Base-by-base conservation (phyloP, 345 rosid genomes). In the Gossypium rotundifolium region DNA sequence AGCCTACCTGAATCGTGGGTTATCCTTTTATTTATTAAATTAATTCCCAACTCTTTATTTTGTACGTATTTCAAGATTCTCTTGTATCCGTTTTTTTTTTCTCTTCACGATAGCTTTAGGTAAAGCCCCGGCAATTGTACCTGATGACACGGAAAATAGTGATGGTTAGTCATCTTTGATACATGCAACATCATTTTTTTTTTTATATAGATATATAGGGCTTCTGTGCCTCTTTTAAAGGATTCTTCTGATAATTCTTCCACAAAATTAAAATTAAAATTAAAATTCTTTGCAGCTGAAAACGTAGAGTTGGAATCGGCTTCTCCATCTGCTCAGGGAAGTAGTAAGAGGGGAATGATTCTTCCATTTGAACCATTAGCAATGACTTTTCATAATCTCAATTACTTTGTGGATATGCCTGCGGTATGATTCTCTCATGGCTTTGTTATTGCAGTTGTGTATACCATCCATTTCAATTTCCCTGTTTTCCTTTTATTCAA, bases 361-460 rank as follows among this genome's bases (percentile, higher is more conserved):
- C 93, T 94, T 75, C 98, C 98, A 75, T 92, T 94, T 82, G 86
- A 87, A 79, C 98, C 96, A 57, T 85, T 90, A 74, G 80, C 94
- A 80, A 92, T 94, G 97, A 92, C 96, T 71, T 94, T 94, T 79
- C 89, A 88, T 78, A 84, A 92, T 83, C 93, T 94, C 81, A 94
- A 89, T 80, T 94, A 92, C 84, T 94, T 78, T 74, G 98, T 94
- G 74, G 94, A 94, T 78, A 90, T 92, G 94, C 97, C 97, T 29
- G 82, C 86, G 93, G 98, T 91, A 59, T 64, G 44, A 27, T 53
- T 74, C 27, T 14, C 52, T 48, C 52, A 1, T 11, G 13, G 52
- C 3, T 48, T 14, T 48, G 52, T 48, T 48, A 48, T 48, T 48
- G 52, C 13, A 3, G 13, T 48, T 48, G 12, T 48, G 52, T 48